These are phyloP conservation scores for Buxus sempervirens DNA, from an alignment of 164 flowering plant genomes.

Conservation along the genomic window DNA sequence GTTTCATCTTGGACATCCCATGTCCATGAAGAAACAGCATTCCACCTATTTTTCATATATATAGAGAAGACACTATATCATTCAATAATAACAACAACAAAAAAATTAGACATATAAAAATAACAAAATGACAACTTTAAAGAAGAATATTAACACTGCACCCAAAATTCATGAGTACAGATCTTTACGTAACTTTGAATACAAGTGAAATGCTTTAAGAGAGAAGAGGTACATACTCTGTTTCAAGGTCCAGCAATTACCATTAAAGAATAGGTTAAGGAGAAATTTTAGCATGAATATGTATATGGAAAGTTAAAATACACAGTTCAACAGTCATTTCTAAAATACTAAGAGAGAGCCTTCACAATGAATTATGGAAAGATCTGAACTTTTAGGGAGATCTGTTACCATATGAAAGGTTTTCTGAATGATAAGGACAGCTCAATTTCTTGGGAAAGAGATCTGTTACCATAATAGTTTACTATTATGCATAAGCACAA, in stretches of 20 bases:
- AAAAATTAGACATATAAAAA: not conserved
- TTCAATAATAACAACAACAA: not conserved
- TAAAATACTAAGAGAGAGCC: not conserved
- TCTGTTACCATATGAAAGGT: too few species aligned
- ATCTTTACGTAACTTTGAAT: not conserved
- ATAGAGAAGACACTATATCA: not conserved
- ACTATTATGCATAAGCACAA: too few species aligned
- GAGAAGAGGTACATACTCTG: slow-evolving; percentile 44
- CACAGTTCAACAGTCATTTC: not conserved
- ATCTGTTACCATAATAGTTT: too few species aligned
- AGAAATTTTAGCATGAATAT: slow-evolving; percentile 12
- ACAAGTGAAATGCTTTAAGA: slow-evolving; percentile 3
- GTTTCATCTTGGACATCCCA: slow-evolving; percentile 99
- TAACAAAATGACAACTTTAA: not conserved
- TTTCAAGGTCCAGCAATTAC: slow-evolving; percentile 14
- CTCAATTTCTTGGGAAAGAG: too few species aligned
- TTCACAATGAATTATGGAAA: too few species aligned
- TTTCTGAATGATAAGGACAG: too few species aligned
- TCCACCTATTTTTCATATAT: slow-evolving; percentile 55
- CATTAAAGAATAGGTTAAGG: slow-evolving; percentile 26
- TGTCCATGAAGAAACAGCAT: slow-evolving; percentile 95
- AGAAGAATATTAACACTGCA: not conserved
- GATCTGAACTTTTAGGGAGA: too few species aligned
- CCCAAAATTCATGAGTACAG: not conserved
- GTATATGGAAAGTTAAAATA: not conserved